These are phyloP conservation scores for Hygrophorus russula DNA, from an alignment of 768 basidiomycete species.

Conservation along the genomic window DNA sequence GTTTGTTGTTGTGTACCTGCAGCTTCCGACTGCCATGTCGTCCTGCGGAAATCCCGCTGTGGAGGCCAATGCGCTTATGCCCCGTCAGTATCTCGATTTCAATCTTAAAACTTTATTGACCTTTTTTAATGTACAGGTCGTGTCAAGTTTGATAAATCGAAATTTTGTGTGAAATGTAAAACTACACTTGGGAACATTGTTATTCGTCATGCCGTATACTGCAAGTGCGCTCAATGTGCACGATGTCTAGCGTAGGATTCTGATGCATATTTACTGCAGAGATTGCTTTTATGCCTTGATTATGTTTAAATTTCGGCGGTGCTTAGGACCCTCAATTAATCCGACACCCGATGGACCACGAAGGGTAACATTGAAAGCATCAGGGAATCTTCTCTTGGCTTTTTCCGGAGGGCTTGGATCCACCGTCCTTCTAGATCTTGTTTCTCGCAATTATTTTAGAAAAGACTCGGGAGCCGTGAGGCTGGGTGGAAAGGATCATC, in stretches of 20 bases:
- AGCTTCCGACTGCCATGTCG: background rate
- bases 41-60: constrained; percentile 56
- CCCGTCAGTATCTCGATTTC: constrained; percentile 32
- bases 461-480: constrained; percentile 18
- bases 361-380: constrained; percentile 49
- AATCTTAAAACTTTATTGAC: background rate
- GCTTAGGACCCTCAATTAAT: constrained; percentile 57
- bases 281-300: constrained; percentile 59
- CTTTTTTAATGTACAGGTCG: constrained; percentile 34
- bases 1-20: background rate
- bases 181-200: constrained; percentile 51
- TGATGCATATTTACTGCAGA: constrained; percentile 19
- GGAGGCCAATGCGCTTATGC: constrained; percentile 56
- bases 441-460: constrained; percentile 48
- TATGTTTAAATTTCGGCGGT: constrained; percentile 49
- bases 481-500: constrained; percentile 53
- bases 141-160: constrained; percentile 56
- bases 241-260: background rate
- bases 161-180: constrained; percentile 68
- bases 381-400: constrained; percentile 56
- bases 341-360: constrained; percentile 40
- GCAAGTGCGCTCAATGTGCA: constrained; percentile 43
- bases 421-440: constrained; percentile 57
- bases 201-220: constrained; percentile 73
- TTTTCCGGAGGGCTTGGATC: constrained; percentile 78